Evolutionary conservation across 1,284 basidiomycete genomes (phyloP).

Genomic region (Exsudoporus floridanus): DNA sequence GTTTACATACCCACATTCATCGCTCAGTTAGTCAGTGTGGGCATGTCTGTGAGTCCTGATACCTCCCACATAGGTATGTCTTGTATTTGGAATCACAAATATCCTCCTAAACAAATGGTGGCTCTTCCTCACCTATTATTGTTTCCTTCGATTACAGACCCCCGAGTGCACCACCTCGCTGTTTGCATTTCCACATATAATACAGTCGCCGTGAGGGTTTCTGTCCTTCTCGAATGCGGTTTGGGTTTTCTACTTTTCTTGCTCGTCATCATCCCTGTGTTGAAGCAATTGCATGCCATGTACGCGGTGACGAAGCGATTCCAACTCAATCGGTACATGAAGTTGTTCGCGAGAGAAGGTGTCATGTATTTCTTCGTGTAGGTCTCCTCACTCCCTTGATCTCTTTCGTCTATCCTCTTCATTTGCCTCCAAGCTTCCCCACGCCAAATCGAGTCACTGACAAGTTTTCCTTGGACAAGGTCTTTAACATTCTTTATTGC

Average conservation of each 20-base stretch:
- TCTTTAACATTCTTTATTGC: neutral
- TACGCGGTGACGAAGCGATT: neutral
- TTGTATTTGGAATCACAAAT: neutral
- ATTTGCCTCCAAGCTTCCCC: too few relatives aligned
- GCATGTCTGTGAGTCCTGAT: neutral
- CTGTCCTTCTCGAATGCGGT: neutral
- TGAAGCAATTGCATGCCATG: neutral
- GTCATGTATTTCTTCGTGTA: constrained; percentile 9
- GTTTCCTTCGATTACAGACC: neutral
- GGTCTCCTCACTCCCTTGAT: neutral
- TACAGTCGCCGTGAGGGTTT: neutral
- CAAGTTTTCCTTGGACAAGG: neutral
- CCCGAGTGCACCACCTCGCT: neutral
- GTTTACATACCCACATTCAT: neutral
- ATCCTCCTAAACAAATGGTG: neutral
- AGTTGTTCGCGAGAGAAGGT: constrained; percentile 4
- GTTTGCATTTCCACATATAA: neutral
- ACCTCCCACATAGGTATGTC: neutral
- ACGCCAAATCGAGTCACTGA: neutral
- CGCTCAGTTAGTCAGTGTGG: neutral
- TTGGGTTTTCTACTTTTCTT: neutral
- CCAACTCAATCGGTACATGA: constrained; percentile 8
- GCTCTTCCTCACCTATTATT: neutral
- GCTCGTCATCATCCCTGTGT: neutral
- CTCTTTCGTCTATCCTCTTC: neutral